Conservation (phyloP, 106 monocot genomes). For the Dendrobium huoshanense region DNA sequence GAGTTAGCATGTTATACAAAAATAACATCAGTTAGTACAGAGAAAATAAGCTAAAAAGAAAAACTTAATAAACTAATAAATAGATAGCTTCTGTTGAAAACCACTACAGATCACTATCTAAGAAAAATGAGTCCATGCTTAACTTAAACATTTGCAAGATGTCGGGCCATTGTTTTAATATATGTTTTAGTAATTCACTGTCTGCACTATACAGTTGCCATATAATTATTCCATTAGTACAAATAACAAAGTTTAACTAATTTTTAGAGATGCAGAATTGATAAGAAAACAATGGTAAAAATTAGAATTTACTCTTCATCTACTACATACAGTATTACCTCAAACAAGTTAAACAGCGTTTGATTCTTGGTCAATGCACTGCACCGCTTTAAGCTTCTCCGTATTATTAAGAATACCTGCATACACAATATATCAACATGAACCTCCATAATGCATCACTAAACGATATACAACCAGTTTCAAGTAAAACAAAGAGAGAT, state of each 20-base stretch:
- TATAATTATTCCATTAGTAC: too few species aligned
- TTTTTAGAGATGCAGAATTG: not conserved
- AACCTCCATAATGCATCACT: not conserved
- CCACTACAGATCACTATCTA: not conserved
- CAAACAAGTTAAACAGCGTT: slow-evolving; percentile 78
- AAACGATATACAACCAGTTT: not conserved
- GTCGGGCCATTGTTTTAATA: not conserved
- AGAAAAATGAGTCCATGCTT: not conserved
- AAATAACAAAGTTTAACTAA: not conserved
- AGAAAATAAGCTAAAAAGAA: too few species aligned
- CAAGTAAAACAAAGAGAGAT: not conserved
- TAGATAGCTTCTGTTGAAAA: not conserved
- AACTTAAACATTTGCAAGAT: not conserved
- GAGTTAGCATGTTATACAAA: not conserved
- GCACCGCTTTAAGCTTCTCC: slow-evolving; percentile 99
- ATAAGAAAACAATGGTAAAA: not conserved
- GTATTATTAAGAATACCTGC: slow-evolving; percentile 94
- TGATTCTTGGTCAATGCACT: slow-evolving; percentile 92
- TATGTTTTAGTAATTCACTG: not conserved
- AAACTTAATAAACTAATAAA: too few species aligned
- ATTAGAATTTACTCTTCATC: not conserved
- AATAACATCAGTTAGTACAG: not conserved
- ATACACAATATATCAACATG: slow-evolving; percentile 5
- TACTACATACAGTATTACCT: slow-evolving; percentile 36
- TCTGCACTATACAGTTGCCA: not conserved